Base-by-base conservation (phyloP, 2,329 filamentous ascomycete species). In the Colletotrichum sp. region DNA sequence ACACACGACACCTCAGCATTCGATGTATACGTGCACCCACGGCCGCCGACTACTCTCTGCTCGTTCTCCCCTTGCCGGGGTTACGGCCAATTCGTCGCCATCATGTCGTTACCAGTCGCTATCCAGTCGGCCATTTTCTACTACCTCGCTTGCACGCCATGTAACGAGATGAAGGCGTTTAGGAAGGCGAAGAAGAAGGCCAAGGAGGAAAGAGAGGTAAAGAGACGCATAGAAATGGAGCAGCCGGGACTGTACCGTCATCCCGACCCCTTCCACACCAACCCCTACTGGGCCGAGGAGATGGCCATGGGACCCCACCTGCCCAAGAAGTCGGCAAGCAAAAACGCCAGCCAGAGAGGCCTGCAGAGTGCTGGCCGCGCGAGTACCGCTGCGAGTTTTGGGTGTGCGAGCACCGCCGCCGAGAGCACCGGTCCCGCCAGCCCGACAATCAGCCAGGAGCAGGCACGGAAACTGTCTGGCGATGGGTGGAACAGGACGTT, bases 211-310 rank as follows among this genome's bases (percentile, higher is more conserved):
- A 89, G 93, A 72, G 88, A 91, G 79, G 91, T 94, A 78, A 93
- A 94, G 82, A 89, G 90, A 61, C 91, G 88, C 75, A 84, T 93
- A 73, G 91, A 94, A 79, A 90, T 89, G 70, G 91, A 95, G 78
- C 91, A 96, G 82, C 94, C 95, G 0, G 91, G 91, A 55, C 84
- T 92, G 13, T 97, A 98, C 83, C 89, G 92, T 66, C 96, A 98
- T 80, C 96, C 94, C 3, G 91, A 92, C 60, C 94, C 95, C 1
- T 97, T 95, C 80, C 93, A 93, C 80, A 98, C 95, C 32, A 98
- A 98, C 80, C 93, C 94, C 15, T 95, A 95, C 85, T 98, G 96
- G 96, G 88, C 90, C 36, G 94, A 97, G 81, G 96, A 98, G 84
- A 97, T 98, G 78, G 89, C 88, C 77, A 90, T 96, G 85, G 96